Evolutionary conservation across 1,139 yeast genomes (phyloP), one percentile per base, ranked within the genome.

Genomic region (Lodderomyces pseudojiufengensis): DNA sequence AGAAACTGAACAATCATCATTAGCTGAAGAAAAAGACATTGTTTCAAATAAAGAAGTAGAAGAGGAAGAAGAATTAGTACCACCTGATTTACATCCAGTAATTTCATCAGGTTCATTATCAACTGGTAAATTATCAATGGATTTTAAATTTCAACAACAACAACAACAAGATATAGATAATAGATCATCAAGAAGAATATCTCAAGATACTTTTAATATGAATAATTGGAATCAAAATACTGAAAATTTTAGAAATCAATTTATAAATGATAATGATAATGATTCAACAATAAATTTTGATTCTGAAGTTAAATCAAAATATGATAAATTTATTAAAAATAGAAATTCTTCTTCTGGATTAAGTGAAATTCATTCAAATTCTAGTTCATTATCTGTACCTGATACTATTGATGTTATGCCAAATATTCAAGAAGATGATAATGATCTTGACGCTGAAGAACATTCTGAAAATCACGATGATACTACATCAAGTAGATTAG

Each of bases 191-290:
- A 54, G 73, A 42, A 49, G 71, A 40, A 59, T 49, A 9, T 66
- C 73, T 1, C 58, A 61, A 3, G 56, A 51, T 26, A 59, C 76
- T 23, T 52, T 73, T 48, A 70, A 63, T 40, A 61, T 74, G 62
- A 80, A 79, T 2, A 59, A 59, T 13, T 74, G 80, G 80, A 63
- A 66, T 40, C 80, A 80, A 3, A 67, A 73, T 43, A 73, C 79
- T 9, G 65, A 61, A 30, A 63, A 59, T 35, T 73, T 55, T 51
- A 61, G 80, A 35, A 78, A 73, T 43, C 71, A 69, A 39, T 75
- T 75, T 40, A 73, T 75, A 27, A 63, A 58, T 45, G 75, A 66
- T 34, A 69, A 66, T 44, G 73, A 70, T 42, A 61, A 59, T 40
- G 75, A 66, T 37, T 66, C 73, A 0, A 52, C 53, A 13, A 51